phyloP scores from a whole-genome alignment of 2,329 filamentous ascomycete genomes.

The Pseudocercospora ulei region DNA sequence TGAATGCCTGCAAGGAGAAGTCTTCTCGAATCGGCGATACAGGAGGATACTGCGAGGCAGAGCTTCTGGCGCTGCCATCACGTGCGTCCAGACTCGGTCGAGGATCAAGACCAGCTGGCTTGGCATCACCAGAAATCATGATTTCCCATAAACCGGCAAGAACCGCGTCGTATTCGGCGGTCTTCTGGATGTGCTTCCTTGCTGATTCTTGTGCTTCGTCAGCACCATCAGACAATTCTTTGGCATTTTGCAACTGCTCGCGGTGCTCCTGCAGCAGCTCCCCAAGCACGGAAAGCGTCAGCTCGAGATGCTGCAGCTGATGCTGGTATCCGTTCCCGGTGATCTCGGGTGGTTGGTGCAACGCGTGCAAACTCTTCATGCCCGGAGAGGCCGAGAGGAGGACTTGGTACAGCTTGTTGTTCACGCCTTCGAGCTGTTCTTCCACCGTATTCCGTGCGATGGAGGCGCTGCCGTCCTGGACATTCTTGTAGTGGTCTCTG shows the following conservation, averaged over 20 bases:
- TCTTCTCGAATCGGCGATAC: slow-evolving; percentile 34
- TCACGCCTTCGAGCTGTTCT: slow-evolving; percentile 30
- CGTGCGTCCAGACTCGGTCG: slow-evolving; percentile 52
- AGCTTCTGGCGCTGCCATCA: slow-evolving; percentile 19
- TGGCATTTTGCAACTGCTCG: slow-evolving; percentile 25
- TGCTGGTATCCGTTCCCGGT: slow-evolving; percentile 52
- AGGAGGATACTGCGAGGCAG: slow-evolving; percentile 21
- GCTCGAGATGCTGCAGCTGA: slow-evolving; percentile 59
- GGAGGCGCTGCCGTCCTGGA: slow-evolving; percentile 24
- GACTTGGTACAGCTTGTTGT: slow-evolving; percentile 30
- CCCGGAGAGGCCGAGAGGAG: slow-evolving; percentile 39
- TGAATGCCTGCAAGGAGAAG: slow-evolving; percentile 68
- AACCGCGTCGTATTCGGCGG: slow-evolving; percentile 49
- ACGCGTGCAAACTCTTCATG: slow-evolving; percentile 44
- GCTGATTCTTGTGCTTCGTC: slow-evolving; percentile 24
- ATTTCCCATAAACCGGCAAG: slow-evolving; percentile 47
- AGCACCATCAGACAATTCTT: slow-evolving; percentile 18
- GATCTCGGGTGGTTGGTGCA: slow-evolving; percentile 51
- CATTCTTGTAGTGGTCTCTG: slow-evolving; percentile 22
- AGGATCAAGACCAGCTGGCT: slow-evolving; percentile 38
- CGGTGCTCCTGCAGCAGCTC: slow-evolving; percentile 30
- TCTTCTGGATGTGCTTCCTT: slow-evolving; percentile 32
- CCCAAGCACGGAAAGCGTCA: slow-evolving; percentile 43
- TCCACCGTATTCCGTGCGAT: slow-evolving; percentile 28
- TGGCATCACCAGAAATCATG: slow-evolving; percentile 37